Evolutionary conservation across 805 yeast genomes (phyloP).

Genomic region (Tetrapisispora arboricola): DNA sequence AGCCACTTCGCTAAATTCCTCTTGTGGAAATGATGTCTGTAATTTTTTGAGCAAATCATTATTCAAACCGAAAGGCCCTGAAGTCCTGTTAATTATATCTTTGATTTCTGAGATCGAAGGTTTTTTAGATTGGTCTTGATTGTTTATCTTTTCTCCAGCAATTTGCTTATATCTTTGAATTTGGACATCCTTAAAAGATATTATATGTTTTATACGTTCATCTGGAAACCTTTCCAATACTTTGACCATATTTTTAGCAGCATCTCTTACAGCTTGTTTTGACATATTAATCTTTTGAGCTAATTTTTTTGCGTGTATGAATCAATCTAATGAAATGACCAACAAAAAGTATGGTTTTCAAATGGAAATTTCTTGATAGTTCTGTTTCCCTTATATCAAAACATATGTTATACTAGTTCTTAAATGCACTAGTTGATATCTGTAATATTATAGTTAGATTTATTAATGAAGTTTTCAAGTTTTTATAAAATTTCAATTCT

Average conservation of each 20-base stretch:
- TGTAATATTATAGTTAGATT: too few relatives aligned
- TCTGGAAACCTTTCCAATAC: slow-evolving; percentile 55
- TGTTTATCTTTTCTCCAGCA: slow-evolving; percentile 38
- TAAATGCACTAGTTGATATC: too few relatives aligned
- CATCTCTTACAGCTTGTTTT: slow-evolving; percentile 2
- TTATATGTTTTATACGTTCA: slow-evolving; percentile 57
- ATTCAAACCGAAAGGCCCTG: slow-evolving; percentile 35
- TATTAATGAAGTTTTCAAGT: too few relatives aligned
- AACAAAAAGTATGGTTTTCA: too few relatives aligned
- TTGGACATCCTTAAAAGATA: slow-evolving; percentile 61
- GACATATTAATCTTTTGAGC: neutral
- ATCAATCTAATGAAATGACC: neutral
- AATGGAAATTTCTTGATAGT: too few relatives aligned
- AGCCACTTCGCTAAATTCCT: slow-evolving; percentile 39
- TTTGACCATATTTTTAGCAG: slow-evolving; percentile 45
- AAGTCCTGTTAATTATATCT: slow-evolving; percentile 29
- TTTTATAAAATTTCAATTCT: too few relatives aligned
- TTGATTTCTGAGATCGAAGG: slow-evolving; percentile 34
- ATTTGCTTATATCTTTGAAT: slow-evolving; percentile 44
- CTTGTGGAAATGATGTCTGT: slow-evolving; percentile 36
- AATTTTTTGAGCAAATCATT: slow-evolving; percentile 38
- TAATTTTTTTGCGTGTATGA: neutral
- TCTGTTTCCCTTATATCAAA: too few relatives aligned
- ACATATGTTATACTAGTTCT: too few relatives aligned
- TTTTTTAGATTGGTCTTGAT: slow-evolving; percentile 30